These are phyloP conservation scores for Obelidium mucronatum DNA, from an alignment of 192 early-diverging fungal species.

Conservation along the genomic window DNA sequence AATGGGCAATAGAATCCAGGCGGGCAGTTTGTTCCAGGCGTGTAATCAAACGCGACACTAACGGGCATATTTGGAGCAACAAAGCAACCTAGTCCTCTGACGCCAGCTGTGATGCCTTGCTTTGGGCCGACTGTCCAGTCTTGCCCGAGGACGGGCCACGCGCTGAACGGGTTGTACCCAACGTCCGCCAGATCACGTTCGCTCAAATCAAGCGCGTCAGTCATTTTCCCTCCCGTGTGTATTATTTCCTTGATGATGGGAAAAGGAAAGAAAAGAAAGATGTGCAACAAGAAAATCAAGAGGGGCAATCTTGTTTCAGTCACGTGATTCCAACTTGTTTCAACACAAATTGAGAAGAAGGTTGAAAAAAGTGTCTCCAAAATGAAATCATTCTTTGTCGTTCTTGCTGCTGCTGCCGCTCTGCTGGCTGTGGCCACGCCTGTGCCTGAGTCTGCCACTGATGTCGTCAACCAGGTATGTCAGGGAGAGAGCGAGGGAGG, in stretches of 20 bases:
- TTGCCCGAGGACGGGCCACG: constrained; percentile 5
- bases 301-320: not conserved
- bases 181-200: not conserved
- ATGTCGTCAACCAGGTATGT: not conserved
- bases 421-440: not conserved
- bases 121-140: not conserved
- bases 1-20: constrained; percentile 46
- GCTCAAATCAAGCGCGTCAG: not conserved
- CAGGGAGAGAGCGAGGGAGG: not conserved
- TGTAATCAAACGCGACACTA: constrained; percentile 14
- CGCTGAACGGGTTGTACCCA: constrained; percentile 4
- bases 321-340: too few relatives aligned
- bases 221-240: not conserved
- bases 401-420: not conserved
- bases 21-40: constrained; percentile 10
- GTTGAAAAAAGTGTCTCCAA: not conserved
- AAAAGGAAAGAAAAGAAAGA: not conserved
- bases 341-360: too few relatives aligned
- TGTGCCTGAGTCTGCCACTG: not conserved
- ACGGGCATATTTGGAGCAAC: constrained; percentile 4
- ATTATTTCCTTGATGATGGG: not conserved
- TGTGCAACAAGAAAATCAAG: not conserved
- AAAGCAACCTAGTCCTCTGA: constrained; percentile 34
- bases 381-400: not conserved
- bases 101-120: not conserved